Base-by-base conservation (phyloP, 306 rosid genomes). In the Castanea mollissima region DNA sequence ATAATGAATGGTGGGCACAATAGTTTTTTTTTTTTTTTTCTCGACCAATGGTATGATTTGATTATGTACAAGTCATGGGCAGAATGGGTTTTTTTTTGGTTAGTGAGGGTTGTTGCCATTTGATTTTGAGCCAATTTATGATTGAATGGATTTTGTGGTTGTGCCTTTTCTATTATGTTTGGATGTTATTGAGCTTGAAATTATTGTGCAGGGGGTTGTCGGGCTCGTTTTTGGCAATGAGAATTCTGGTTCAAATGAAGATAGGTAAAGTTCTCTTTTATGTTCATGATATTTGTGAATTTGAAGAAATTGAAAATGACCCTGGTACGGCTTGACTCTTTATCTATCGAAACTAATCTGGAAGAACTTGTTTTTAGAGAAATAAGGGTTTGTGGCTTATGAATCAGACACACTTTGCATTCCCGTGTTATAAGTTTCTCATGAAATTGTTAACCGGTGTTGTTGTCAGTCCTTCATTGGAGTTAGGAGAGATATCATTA, bases 141-240 rank as follows among this genome's bases (percentile, higher is more conserved):
- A 65, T 57, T 9, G 67, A 21, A 73, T 15, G 21, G 8, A 44
- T 74, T 57, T 23, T 0, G 57, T 35, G 79, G 68, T 78, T 71
- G 9, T 15, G 46, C 29, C 80, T 56, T 60, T 19, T 58, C 6
- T 63, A 55, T 14, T 62, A 31, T 15, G 13, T 20, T 54, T 19
- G 18, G 51, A 12, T 54, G 41, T 67, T 16, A 38, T 57, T 52
- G 10, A 73, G 57, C 13, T 34, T 18, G 14, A 73, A 16, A 16
- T 77, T 75, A 18, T 27, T 15, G 27, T 79, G 79, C 89, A 91
- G 97, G 98, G 98, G 2, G 97, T 94, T 68, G 94, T 94, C 38
- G 98, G 97, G 55, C 92, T 88, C 70, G 94, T 92, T 84, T 92
- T 92, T 62, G 97, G 98, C 64, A 92, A 91, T 57, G 98, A 94